Evolutionary conservation across 2,329 filamentous ascomycete genomes (phyloP).

Genomic region (Paraphoma sp.): DNA sequence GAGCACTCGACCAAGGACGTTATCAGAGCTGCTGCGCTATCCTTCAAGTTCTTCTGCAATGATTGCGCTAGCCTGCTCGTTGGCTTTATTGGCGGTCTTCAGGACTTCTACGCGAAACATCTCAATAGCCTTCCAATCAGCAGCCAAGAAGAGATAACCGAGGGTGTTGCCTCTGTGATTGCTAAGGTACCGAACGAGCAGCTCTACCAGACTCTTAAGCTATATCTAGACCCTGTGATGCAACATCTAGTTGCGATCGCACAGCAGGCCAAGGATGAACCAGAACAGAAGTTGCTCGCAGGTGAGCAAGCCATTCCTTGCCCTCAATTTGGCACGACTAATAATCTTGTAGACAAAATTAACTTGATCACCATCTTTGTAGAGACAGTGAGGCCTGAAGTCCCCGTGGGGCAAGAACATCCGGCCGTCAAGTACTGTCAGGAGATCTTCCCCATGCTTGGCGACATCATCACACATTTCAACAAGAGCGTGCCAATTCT

Average conservation of each 20-base stretch:
- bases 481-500: slow-evolving; percentile 85
- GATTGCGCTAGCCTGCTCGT: slow-evolving; percentile 90
- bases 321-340: slow-evolving; percentile 10
- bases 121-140: slow-evolving; percentile 82
- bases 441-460: slow-evolving; percentile 87
- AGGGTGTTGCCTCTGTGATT: slow-evolving; percentile 91
- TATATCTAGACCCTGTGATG: slow-evolving; percentile 92
- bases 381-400: slow-evolving; percentile 76
- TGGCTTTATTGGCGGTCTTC: slow-evolving; percentile 82
- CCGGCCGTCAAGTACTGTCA: slow-evolving; percentile 96
- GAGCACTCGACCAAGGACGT: slow-evolving; percentile 88
- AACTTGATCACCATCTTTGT: slow-evolving; percentile 92
- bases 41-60: slow-evolving; percentile 96
- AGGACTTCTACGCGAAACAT: slow-evolving; percentile 90
- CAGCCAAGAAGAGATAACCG: slow-evolving; percentile 95
- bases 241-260: slow-evolving; percentile 85
- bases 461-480: slow-evolving; percentile 87
- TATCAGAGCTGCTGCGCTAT: slow-evolving; percentile 86
- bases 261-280: slow-evolving; percentile 81
- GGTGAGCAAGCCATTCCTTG: slow-evolving; percentile 57
- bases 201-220: slow-evolving; percentile 83
- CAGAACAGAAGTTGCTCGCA: slow-evolving; percentile 84
- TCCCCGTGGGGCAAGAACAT: slow-evolving; percentile 73
- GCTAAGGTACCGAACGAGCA: slow-evolving; percentile 82
- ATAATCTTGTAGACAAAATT: slow-evolving; percentile 70